These are phyloP conservation scores for Carpinus viminea DNA, from an alignment of 306 rosid genomes.

Conservation along the genomic window DNA sequence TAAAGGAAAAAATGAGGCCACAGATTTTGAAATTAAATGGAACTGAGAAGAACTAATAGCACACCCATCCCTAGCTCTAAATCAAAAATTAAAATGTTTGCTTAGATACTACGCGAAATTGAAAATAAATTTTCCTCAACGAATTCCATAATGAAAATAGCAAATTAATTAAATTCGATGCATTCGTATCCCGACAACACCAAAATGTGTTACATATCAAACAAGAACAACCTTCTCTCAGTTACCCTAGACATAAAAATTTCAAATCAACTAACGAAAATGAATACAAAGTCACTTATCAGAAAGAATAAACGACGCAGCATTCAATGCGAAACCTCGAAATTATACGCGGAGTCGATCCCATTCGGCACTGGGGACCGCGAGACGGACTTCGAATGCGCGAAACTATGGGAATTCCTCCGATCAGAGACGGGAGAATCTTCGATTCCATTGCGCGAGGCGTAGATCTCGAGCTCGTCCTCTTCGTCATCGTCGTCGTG, in stretches of 20 bases:
- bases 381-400: conserved; percentile 46
- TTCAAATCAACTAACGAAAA: background rate
- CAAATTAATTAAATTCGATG: background rate
- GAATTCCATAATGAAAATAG: background rate
- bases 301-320: background rate
- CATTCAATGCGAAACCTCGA: conserved; percentile 50
- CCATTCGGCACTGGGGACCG: conserved; percentile 62
- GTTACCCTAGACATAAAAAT: background rate
- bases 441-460: conserved; percentile 28
- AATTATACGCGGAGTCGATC: conserved; percentile 36
- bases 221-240: background rate
- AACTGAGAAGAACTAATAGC: background rate
- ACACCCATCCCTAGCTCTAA: conserved; percentile 1
- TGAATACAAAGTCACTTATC: background rate
- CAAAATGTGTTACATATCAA: background rate
- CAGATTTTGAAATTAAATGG: background rate
- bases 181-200: background rate
- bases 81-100: background rate
- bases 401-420: conserved; percentile 62
- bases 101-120: conserved; percentile 5
- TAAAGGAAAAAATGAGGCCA: background rate
- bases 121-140: background rate
- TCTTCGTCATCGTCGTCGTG: conserved; percentile 59
- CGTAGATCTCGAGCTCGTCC: conserved; percentile 49
- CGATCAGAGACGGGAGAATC: conserved; percentile 61